Conservation (phyloP, 73 alveolate genomes). For the Paramecium sonneborni region DNA sequence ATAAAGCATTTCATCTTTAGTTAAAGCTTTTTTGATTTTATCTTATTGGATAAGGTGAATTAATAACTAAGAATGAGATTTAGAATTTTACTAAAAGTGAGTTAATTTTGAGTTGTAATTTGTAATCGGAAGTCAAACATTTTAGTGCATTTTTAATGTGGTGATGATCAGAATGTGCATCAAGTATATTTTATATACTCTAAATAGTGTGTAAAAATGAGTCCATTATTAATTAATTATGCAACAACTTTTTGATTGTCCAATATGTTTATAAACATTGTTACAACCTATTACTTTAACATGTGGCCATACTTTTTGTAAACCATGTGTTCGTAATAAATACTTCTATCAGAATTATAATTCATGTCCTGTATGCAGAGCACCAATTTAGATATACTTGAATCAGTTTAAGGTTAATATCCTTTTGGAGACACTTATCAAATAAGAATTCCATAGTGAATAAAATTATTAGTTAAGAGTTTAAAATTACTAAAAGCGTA, state of each 20-base stretch:
- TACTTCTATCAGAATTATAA: background rate
- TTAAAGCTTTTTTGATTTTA: background rate
- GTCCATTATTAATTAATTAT: background rate
- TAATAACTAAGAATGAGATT: background rate
- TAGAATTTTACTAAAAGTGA: background rate
- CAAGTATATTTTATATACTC: background rate
- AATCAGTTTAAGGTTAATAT: slow-evolving; percentile 19
- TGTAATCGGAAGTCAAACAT: background rate
- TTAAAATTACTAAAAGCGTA: background rate
- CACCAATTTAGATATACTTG: background rate
- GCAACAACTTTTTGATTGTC: slow-evolving; percentile 53
- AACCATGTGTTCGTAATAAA: slow-evolving; percentile 51
- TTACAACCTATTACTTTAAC: slow-evolving; percentile 58
- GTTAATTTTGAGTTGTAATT: background rate
- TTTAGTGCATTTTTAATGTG: background rate
- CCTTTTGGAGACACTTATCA: slow-evolving; percentile 20
- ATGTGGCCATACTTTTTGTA: slow-evolving; percentile 69
- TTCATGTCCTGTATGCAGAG: slow-evolving; percentile 41
- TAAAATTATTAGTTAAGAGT: slow-evolving; percentile 6
- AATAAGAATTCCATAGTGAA: slow-evolving; percentile 24
- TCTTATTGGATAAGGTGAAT: background rate
- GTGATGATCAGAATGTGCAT: background rate
- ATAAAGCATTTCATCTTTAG: background rate
- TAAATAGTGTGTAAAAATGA: background rate
- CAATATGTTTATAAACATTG: slow-evolving; percentile 46